These are phyloP conservation scores for Rhodotorula toruloides DNA, from an alignment of 768 basidiomycete genomes.

Conservation along the genomic window DNA sequence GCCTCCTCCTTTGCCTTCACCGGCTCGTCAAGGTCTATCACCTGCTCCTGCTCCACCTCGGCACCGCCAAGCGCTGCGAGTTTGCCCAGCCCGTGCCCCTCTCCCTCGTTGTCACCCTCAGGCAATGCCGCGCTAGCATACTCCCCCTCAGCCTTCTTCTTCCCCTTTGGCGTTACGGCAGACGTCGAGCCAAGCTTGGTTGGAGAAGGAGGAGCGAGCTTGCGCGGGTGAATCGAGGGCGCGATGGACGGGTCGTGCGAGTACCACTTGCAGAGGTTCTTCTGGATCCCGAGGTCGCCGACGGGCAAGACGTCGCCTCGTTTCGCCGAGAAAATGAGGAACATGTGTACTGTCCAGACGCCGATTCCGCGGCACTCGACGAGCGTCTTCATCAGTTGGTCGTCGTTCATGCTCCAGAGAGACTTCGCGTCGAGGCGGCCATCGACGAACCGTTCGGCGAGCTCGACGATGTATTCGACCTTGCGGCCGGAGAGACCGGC, in stretches of 20 bases:
- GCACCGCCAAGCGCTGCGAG: constrained; percentile 15
- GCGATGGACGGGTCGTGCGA: constrained; percentile 21
- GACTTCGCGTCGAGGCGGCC: constrained; percentile 70
- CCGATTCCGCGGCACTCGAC: constrained; percentile 59
- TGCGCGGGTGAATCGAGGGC: constrained; percentile 33
- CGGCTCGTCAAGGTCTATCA: constrained; percentile 2
- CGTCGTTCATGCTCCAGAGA: constrained; percentile 65
- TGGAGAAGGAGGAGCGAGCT: constrained; percentile 20
- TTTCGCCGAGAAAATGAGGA: constrained; percentile 72
- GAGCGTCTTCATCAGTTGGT: constrained; percentile 54
- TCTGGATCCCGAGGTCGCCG: constrained; percentile 46
- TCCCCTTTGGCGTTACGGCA: neutral
- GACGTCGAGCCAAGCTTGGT: constrained; percentile 10
- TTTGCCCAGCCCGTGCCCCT: constrained; percentile 18
- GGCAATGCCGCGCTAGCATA: neutral
- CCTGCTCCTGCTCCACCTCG: constrained; percentile 10
- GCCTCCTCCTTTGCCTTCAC: neutral
- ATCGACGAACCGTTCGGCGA: constrained; percentile 73
- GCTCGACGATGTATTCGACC: constrained; percentile 78
- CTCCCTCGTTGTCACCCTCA: constrained; percentile 3
- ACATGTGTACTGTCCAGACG: constrained; percentile 57
- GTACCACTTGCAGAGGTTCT: constrained; percentile 39
- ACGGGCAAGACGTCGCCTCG: constrained; percentile 73
- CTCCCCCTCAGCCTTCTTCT: neutral
- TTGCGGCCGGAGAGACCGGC: constrained; percentile 81